Evolutionary conservation across 2,329 filamentous ascomycete species (phyloP), one percentile per base, ranked within the genome.

Genomic region (Sordariomycetes sp.): DNA sequence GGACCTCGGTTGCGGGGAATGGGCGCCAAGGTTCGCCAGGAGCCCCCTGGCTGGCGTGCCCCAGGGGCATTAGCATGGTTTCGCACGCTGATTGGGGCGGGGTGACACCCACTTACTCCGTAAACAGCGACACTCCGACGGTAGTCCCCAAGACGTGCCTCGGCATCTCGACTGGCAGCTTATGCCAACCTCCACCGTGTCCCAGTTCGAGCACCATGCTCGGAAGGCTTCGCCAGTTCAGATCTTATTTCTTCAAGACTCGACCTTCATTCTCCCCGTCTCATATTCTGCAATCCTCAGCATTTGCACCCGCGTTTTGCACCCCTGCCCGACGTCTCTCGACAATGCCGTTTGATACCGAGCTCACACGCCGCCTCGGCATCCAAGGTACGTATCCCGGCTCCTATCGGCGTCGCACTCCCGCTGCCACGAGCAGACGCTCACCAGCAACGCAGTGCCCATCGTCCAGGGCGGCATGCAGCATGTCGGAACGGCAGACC

Each of bases 381-480:
- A 82, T 82, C 65, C 71, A 70, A 68, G 72, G 72, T 74, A 68
- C 57, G 64, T 59, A 55, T 45, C 20, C n/a, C 22, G 45, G 45
- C 45, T 24, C 20, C 3, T 22, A 13, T 24, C 22, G 22, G 45
- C 17, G 4, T 32, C 28, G 28, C 28, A 8, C 3, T 32, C 28
- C 28, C 8, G 20, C 12, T 32, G 20, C 12, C 12, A 22, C 45
- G n/a, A n/a, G n/a, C n/a, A 50, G n/a, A 50, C 20, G n/a, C n/a
- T 52, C 32, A 53, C 39, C 25, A 56, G 15, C 22, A 13, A 20
- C 51, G 53, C 64, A 88, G 86, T 92, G 62, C 89, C 89, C 64
- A 76, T 94, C 60, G 86, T 94, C 59, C 89, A 94, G 70, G 89
- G 89, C 68, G 89, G 89, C 66, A 92, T 94, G 88, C 85, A 89